phyloP scores from a whole-genome alignment of 139 green algal genomes.

The Mychonastes homosphaera region DNA sequence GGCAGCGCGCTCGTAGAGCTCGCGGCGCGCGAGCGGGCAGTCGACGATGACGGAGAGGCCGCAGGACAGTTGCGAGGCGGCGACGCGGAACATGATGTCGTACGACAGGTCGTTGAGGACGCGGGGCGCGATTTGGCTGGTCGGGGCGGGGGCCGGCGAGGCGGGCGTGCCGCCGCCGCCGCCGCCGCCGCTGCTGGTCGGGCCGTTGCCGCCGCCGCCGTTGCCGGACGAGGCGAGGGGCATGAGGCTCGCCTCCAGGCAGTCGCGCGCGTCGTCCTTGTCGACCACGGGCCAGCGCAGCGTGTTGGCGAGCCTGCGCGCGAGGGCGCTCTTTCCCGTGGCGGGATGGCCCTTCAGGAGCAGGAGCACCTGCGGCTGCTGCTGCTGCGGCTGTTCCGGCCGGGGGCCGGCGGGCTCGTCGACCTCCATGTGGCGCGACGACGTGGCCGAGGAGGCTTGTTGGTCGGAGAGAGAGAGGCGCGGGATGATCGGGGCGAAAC shows the following conservation, averaged over 20 bases:
- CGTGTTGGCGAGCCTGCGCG: slow-evolving; percentile 22
- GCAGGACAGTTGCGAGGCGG: slow-evolving; percentile 34
- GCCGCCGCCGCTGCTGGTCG: background rate
- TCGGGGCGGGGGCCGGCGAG: background rate
- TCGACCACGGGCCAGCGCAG: slow-evolving; percentile 55
- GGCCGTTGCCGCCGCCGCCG: background rate
- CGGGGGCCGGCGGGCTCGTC: too few species aligned
- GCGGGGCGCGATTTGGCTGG: background rate
- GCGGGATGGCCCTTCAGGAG: slow-evolving; percentile 29
- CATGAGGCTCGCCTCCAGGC: slow-evolving; percentile 21
- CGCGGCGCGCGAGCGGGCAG: slow-evolving; percentile 45
- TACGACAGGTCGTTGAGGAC: slow-evolving; percentile 65
- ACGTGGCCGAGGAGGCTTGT: too few species aligned
- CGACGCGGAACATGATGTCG: slow-evolving; percentile 50
- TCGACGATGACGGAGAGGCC: slow-evolving; percentile 49
- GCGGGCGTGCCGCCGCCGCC: background rate
- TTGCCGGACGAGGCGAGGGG: background rate
- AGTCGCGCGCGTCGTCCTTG: slow-evolving; percentile 68
- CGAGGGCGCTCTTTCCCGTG: slow-evolving; percentile 32
- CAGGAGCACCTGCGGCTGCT: slow-evolving; percentile 1
- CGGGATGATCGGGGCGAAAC: too few species aligned
- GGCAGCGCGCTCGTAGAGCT: slow-evolving; percentile 40
- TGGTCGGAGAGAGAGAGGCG: too few species aligned
- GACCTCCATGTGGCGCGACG: too few species aligned
- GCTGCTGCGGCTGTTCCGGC: too few species aligned